Conservation (phyloP, 495 filamentous ascomycete genomes). For the Penicillium herquei region DNA sequence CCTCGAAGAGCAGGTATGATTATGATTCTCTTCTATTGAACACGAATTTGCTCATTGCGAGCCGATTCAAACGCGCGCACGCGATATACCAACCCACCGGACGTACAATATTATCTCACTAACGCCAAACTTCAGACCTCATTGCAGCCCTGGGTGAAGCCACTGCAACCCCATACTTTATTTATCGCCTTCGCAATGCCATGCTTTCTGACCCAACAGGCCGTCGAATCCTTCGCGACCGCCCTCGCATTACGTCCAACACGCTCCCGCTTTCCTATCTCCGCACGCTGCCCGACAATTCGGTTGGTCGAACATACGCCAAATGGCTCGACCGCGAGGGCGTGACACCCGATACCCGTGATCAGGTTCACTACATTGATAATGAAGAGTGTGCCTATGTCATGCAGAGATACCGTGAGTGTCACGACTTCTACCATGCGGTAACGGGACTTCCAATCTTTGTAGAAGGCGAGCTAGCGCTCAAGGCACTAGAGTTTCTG, state of each 20-base stretch:
- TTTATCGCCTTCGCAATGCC: constrained; percentile 82
- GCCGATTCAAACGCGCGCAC: too few species aligned
- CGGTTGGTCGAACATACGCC: constrained; percentile 82
- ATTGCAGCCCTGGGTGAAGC: constrained; percentile 92
- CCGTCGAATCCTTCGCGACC: constrained; percentile 85
- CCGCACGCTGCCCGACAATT: constrained; percentile 66
- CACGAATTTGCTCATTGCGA: too few species aligned
- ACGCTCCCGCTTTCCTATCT: constrained; percentile 70
- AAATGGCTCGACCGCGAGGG: constrained; percentile 89
- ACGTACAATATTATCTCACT: not conserved
- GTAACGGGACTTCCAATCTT: constrained; percentile 90
- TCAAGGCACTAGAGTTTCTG: constrained; percentile 95
- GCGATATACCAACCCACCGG: too few species aligned
- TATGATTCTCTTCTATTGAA: not conserved
- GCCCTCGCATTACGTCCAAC: constrained; percentile 81
- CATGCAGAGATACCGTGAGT: constrained; percentile 97
- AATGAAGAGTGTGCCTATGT: constrained; percentile 95
- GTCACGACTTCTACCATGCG: constrained; percentile 98
- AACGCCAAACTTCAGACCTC: constrained; percentile 58
- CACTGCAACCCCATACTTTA: constrained; percentile 92
- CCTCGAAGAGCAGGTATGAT: constrained; percentile 69
- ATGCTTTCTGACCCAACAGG: constrained; percentile 87
- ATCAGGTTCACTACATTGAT: constrained; percentile 82
- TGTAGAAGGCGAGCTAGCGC: constrained; percentile 87
- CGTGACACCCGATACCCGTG: constrained; percentile 86